Evolutionary conservation across 768 basidiomycete genomes (phyloP), one percentile per base, ranked within the genome.

Genomic region (Boletus sp.): DNA sequence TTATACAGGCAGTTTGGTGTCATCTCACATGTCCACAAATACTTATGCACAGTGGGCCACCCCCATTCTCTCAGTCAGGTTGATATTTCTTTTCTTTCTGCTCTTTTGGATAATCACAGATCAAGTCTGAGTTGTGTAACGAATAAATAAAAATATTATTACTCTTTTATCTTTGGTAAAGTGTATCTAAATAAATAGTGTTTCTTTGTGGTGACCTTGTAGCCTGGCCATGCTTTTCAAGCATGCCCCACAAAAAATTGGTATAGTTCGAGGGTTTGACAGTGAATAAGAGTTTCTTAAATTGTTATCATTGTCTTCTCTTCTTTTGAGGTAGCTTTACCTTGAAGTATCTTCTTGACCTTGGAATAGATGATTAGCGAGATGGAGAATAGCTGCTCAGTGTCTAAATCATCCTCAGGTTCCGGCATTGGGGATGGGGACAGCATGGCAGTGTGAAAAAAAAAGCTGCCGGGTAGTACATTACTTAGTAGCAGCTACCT

Each of bases 301-400:
- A n/a, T n/a, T 0, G 6, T 51, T 54, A 47, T 53, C 14, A 0
- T 47, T 0, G 3, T 9, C 30, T 58, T 58, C 53, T 50, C 42
- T 40, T 50, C 32, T 37, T 47, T 47, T 2, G 9, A 53, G n/a
- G 39, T 28, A 36, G n/a, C 14, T 50, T 55, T 55, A 20, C 33
- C 40, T 11, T 1, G 1, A 0, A 30, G 5, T 2, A 44, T 42
- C 17, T 55, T 50, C 54, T 55, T 55, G 20, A 50, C 54, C 47
- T 55, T 55, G 4, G 47, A 54, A 55, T 50, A 55, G 17, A 36
- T 14, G 32, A 18, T 52, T 29, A 56, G 20, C 9, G 28, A 47
- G 2, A 52, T 18, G 15, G 46, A 50, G 15, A 54, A 54, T 54
- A 54, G n/a, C n/a, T n/a, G n/a, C n/a, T n/a, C n/a, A n/a, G n/a